phyloP scores from a whole-genome alignment of 768 basidiomycete genomes.

The Rhodosporidiobolus sp. region DNA sequence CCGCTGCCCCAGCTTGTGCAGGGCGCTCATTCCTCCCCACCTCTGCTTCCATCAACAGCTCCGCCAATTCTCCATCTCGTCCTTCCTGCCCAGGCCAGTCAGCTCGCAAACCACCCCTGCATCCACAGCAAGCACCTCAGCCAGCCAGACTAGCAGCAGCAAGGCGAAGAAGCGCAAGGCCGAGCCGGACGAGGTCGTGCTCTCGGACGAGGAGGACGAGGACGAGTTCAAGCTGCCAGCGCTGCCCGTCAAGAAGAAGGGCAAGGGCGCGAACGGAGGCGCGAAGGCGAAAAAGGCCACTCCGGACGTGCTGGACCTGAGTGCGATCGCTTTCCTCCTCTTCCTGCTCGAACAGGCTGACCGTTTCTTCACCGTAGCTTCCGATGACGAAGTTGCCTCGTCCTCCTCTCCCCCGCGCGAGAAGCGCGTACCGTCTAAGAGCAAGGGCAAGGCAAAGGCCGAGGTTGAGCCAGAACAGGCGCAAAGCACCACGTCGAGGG shows the following conservation, averaged over 20 bases:
- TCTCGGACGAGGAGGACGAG: neutral
- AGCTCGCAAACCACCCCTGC: neutral
- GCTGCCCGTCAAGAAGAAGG: neutral
- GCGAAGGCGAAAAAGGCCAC: neutral
- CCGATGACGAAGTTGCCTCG: slow-evolving; percentile 8
- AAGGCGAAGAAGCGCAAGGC: slow-evolving; percentile 4
- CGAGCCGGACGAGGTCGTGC: neutral
- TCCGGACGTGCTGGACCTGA: slow-evolving; percentile 13
- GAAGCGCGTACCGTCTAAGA: neutral
- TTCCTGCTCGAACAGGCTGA: neutral
- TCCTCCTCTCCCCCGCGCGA: neutral
- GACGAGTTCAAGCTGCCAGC: neutral
- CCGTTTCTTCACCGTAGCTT: neutral
- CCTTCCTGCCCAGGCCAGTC: slow-evolving; percentile 17
- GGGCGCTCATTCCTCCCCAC: neutral
- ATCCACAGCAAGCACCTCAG: neutral
- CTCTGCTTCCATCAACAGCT: neutral
- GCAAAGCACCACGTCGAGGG: neutral
- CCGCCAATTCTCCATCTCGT: slow-evolving; percentile 26
- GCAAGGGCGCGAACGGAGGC: neutral
- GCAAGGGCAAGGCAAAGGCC: slow-evolving; percentile 8
- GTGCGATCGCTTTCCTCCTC: neutral
- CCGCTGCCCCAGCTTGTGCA: neutral
- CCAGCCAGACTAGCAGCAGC: neutral
- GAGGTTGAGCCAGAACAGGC: neutral